Evolutionary conservation across 2,329 filamentous ascomycete species (phyloP).

Genomic region (Microsporum canis): DNA sequence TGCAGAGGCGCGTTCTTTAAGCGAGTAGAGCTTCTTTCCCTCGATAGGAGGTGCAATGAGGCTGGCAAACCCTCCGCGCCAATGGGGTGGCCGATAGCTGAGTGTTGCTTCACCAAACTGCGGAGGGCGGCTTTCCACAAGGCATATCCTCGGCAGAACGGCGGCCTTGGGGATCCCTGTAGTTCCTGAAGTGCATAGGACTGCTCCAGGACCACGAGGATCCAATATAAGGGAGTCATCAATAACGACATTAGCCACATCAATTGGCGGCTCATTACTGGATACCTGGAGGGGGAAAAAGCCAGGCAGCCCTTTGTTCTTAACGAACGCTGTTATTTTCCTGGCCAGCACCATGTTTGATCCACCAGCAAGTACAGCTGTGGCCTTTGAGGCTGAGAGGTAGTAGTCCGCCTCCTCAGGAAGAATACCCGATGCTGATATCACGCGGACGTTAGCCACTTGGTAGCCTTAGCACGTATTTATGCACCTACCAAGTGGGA

Average conservation of each 20-base stretch:
- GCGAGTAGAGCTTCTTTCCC: conserved; percentile 5
- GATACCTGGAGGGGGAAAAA: not conserved
- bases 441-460: not conserved
- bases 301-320: too few relatives aligned
- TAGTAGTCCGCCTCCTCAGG: conserved; percentile 37
- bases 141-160: conserved; percentile 17
- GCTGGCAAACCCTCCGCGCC: conserved; percentile 6
- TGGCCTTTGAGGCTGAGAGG: conserved; percentile 29
- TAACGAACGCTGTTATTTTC: conserved; percentile 25
- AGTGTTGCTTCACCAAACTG: not conserved
- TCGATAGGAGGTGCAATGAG: not conserved
- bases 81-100: conserved; percentile 1
- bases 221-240: not conserved
- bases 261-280: not conserved
- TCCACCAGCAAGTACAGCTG: conserved; percentile 29
- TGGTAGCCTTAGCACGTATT: not conserved
- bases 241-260: not conserved
- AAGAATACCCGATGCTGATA: conserved; percentile 27
- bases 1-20: not conserved
- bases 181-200: conserved; percentile 39
- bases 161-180: conserved; percentile 36
- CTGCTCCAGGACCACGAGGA: conserved; percentile 16
- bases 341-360: conserved; percentile 22
- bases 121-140: not conserved
- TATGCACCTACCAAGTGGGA: conserved; percentile 27